These are phyloP conservation scores for Cucurbita ficifolia DNA, from an alignment of 306 rosid genomes.

Conservation along the genomic window DNA sequence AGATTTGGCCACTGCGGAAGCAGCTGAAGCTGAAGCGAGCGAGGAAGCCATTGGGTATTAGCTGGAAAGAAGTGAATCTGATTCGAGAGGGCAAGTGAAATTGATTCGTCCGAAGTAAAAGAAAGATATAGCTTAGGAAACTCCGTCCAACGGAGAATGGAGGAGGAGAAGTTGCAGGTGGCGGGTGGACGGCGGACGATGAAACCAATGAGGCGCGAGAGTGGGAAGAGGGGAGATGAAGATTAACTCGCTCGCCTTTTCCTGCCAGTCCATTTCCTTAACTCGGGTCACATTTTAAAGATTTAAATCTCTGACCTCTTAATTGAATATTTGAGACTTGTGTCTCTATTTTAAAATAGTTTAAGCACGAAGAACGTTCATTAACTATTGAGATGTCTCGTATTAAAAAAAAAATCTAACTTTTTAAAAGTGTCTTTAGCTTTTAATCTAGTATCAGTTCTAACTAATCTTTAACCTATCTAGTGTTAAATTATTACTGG, in stretches of 20 bases:
- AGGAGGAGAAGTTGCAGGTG: background rate
- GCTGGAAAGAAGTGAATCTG: slow-evolving; percentile 7
- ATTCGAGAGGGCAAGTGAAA: background rate
- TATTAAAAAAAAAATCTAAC: no score
- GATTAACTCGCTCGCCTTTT: background rate
- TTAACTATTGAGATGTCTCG: no score
- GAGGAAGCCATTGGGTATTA: slow-evolving; percentile 17
- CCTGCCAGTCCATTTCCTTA: no score
- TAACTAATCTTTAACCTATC: no score
- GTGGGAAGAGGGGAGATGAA: background rate
- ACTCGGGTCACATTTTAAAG: no score
- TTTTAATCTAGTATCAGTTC: no score
- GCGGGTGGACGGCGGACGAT: background rate
- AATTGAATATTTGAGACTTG: no score
- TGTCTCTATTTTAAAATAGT: no score
- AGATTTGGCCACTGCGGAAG: slow-evolving; percentile 26
- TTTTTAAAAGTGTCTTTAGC: no score
- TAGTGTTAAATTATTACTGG: no score
- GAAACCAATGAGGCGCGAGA: slow-evolving; percentile 1
- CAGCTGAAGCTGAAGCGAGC: slow-evolving; percentile 26
- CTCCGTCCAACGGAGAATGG: background rate
- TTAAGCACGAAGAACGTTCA: no score
- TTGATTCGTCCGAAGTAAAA: background rate
- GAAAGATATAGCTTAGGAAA: slow-evolving; percentile 7
- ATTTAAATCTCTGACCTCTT: no score